These are phyloP conservation scores for Penicillium paneum DNA, from an alignment of 2,329 filamentous ascomycete species.

Conservation along the genomic window DNA sequence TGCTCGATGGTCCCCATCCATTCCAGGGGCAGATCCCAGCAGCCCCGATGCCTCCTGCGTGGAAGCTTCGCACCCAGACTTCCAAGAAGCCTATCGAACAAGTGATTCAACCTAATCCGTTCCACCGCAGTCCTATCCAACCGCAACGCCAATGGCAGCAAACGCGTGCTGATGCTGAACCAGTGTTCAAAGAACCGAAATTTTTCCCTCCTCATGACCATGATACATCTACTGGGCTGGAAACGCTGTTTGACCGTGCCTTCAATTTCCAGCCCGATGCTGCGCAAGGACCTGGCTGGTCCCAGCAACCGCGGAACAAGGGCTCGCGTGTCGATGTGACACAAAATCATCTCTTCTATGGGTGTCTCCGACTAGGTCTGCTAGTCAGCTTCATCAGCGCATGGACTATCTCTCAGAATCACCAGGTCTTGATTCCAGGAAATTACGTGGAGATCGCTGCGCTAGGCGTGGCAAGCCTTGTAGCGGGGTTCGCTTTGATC, in stretches of 20 bases:
- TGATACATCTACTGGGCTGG: conserved; percentile 45
- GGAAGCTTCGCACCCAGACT: conserved; percentile 37
- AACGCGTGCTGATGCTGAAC: conserved; percentile 20
- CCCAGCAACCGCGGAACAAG: conserved; percentile 11
- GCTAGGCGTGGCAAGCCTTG: conserved; percentile 39
- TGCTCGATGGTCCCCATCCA: conserved; percentile 37
- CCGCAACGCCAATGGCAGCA: conserved; percentile 22
- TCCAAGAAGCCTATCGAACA: conserved; percentile 36
- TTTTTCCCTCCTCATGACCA: conserved; percentile 46
- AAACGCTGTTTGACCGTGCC: conserved; percentile 45
- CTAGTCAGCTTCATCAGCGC: conserved; percentile 30
- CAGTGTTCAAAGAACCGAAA: conserved; percentile 43
- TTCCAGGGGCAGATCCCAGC: conserved; percentile 45
- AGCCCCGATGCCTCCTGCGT: conserved; percentile 40
- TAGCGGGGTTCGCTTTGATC: conserved; percentile 41
- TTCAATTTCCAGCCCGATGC: conserved; percentile 41
- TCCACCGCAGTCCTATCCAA: conserved; percentile 32
- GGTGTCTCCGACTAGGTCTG: conserved; percentile 31
- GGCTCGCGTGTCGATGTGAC: conserved; percentile 8
- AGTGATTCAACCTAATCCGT: conserved; percentile 37
- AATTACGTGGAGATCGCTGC: conserved; percentile 40
- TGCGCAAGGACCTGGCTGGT: conserved; percentile 21
- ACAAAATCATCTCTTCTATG: conserved; percentile 23
- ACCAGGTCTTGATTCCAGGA: conserved; percentile 30
- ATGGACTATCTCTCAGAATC: conserved; percentile 35